A percentile compares a stretch with the other conserved stretches of the same genome.
Evolutionary conservation across 768 basidiomycete genomes (phyloP).

Genomic region (Trametopsis cervina): DNA sequence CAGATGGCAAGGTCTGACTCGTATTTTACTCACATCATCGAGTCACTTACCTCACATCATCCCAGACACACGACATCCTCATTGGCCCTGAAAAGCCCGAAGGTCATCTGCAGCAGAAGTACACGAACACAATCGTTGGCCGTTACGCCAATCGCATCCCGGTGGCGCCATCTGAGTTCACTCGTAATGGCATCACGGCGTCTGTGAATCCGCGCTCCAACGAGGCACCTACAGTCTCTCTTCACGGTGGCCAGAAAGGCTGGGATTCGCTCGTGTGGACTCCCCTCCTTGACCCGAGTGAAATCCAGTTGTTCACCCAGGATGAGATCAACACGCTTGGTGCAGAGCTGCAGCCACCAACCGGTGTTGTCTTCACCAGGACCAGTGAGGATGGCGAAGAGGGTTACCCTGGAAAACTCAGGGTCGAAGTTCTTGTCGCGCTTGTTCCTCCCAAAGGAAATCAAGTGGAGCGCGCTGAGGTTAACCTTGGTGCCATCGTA

Average conservation of each 20-base stretch:
- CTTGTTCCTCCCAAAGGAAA: slow-evolving; percentile 25
- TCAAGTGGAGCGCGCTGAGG: slow-evolving; percentile 26
- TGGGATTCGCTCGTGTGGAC: slow-evolving; percentile 56
- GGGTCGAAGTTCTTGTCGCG: slow-evolving; percentile 38
- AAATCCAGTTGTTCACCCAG: slow-evolving; percentile 43
- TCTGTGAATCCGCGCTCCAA: slow-evolving; percentile 31
- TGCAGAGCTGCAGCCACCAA: slow-evolving; percentile 23
- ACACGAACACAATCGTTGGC: slow-evolving; percentile 68
- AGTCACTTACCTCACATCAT: not conserved
- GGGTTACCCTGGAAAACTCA: slow-evolving; percentile 58
- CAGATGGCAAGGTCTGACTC: slow-evolving; percentile 49
- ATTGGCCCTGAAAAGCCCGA: slow-evolving; percentile 62
- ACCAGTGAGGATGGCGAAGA: slow-evolving; percentile 62
- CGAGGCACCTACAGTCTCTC: slow-evolving; percentile 41
- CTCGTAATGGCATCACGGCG: slow-evolving; percentile 45
- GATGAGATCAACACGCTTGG: slow-evolving; percentile 44
- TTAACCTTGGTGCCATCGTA: slow-evolving; percentile 56
- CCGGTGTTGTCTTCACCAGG: slow-evolving; percentile 47
- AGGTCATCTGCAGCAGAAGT: slow-evolving; percentile 54
- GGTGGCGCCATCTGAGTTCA: slow-evolving; percentile 30
- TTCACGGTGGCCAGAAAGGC: slow-evolving; percentile 66
- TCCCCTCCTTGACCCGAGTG: slow-evolving; percentile 31
- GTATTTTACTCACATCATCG: not conserved
- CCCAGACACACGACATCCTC: slow-evolving; percentile 69
- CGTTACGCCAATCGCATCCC: slow-evolving; percentile 70